Evolutionary conservation across 345 rosid species (phyloP).

Genomic region (Corymbia maculata): DNA sequence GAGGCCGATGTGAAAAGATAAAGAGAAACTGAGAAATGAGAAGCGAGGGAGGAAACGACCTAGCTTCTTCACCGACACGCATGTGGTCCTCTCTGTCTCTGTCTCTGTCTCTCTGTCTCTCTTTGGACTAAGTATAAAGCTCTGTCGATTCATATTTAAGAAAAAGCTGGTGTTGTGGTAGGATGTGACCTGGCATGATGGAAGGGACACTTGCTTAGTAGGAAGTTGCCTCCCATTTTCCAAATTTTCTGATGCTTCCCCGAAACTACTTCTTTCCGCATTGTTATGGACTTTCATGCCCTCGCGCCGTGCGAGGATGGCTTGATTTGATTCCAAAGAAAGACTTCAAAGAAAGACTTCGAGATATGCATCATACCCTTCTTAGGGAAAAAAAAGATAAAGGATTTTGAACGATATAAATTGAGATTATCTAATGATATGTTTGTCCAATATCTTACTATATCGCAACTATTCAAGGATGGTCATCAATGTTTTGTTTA

Average conservation of each 20-base stretch:
- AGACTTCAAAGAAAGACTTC: background rate
- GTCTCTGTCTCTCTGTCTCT: too few species aligned
- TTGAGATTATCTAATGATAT: too few species aligned
- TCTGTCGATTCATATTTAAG: too few species aligned
- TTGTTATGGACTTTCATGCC: background rate
- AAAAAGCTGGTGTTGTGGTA: background rate
- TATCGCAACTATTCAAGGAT: background rate
- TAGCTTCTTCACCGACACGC: too few species aligned
- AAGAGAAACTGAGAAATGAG: background rate
- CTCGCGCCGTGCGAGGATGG: too few species aligned
- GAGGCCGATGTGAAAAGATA: background rate
- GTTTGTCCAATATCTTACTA: rapidly evolving
- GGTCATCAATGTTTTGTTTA: background rate
- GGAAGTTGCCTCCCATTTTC: background rate
- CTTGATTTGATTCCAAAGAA: background rate
- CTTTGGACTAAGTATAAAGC: too few species aligned
- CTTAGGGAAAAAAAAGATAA: background rate
- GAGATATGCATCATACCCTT: background rate
- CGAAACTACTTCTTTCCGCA: background rate
- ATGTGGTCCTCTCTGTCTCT: too few species aligned
- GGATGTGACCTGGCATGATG: too few species aligned
- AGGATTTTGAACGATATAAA: too few species aligned
- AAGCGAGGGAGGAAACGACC: background rate
- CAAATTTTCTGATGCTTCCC: background rate
- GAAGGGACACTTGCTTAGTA: background rate